Percentiles rank a stretch among this genome's conserved stretches.
These are phyloP conservation scores for Aspergillus indologenus DNA, from an alignment of 495 filamentous ascomycete species.

Conservation along the genomic window DNA sequence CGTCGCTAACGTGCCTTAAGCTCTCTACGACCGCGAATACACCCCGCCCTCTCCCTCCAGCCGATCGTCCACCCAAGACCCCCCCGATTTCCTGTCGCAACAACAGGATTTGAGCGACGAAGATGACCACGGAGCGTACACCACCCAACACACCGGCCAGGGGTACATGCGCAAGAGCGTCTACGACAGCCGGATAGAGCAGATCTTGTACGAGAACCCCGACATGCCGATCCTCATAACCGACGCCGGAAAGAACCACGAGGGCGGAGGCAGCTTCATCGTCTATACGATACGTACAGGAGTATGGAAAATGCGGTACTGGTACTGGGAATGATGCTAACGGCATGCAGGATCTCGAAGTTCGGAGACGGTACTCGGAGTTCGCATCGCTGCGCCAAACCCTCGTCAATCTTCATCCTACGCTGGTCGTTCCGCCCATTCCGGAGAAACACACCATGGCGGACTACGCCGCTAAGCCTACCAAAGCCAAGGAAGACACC, in stretches of 20 bases:
- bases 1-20: conserved; percentile 19
- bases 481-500: conserved; percentile 94
- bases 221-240: conserved; percentile 85
- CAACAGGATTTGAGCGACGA: conserved; percentile 59
- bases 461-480: conserved; percentile 96
- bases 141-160: conserved; percentile 33
- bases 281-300: conserved; percentile 96
- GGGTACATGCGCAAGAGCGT: conserved; percentile 65
- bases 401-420: conserved; percentile 85
- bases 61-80: conserved; percentile 46
- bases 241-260: conserved; percentile 91
- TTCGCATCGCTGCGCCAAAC: conserved; percentile 91
- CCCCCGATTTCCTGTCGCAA: conserved; percentile 58
- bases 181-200: conserved; percentile 93
- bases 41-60: conserved; percentile 48
- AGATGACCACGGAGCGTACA: conserved; percentile 48
- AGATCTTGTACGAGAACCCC: conserved; percentile 92
- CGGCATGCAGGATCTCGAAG: conserved; percentile 74
- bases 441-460: conserved; percentile 98
- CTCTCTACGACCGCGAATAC: conserved; percentile 42
- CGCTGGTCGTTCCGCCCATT: conserved; percentile 91
- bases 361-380: conserved; percentile 92
- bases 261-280: conserved; percentile 86
- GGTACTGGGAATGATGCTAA: conserved; percentile 8
- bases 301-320: conserved; percentile 50